Base-by-base conservation (phyloP, 495 filamentous ascomycete genomes). In the Chaetomium fimeti region DNA sequence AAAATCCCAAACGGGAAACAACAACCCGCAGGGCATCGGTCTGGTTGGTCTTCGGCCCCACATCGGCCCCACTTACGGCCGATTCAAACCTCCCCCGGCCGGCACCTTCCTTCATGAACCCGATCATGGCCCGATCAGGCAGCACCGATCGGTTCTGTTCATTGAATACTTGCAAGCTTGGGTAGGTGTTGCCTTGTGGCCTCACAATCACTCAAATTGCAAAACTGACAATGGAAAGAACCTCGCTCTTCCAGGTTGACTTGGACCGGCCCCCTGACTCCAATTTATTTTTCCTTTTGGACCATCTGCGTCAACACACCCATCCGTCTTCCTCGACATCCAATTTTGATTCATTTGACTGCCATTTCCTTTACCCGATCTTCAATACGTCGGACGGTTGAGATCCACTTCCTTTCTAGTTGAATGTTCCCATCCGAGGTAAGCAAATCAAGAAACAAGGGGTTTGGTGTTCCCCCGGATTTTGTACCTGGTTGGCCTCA, bases 81-180 rank as follows among this genome's bases (percentile, higher is more conserved):
- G 57, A 48, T 8, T 24, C 27, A 5, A 8, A 60, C 25, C 13
- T 24, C 47, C 20, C 12, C 59, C 29, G 47, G 48, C 47, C 59
- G 48, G 59, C 48, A n/a, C 59, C 47, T 61, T 61, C 59, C 47
- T 51, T 52, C 58, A 40, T 36, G 36, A 11, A 8, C n/a, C 29
- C 20, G 1, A 15, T 5, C n/a, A 49, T 16, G 8, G 3, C n/a
- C 28, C 6, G n/a, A 60, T 51, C 9, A n/a, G 45, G 58, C 16
- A 60, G n/a, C 12, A 25, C 1, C 4, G 18, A 4, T 27, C 43
- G 13, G 38, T 16, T 5, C 16, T 4, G 18, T 20, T 25, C 11
- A 18, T 7, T 15, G n/a, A 8, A 11, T 2, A 20, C 1, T 20
- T 47, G 4, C 5, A n/a, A 18, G 2, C 4, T 49, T 49, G 45